Base-by-base conservation (phyloP, 192 early-diverging fungal genomes). In the Dissophora ornata region DNA sequence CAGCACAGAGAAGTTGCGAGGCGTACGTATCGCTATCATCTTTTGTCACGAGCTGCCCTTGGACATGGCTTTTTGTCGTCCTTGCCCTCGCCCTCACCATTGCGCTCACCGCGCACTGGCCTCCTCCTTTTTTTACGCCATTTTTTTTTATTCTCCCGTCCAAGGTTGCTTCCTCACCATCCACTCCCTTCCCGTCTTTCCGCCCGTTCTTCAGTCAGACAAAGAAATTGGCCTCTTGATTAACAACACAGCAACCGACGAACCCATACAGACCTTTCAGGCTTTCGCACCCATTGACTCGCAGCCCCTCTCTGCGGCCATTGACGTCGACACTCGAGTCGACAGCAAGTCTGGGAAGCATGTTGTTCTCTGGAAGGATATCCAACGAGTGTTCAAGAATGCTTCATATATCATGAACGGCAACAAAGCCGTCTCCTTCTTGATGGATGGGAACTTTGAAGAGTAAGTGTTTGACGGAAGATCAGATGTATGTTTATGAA, bases 361-460 rank as follows among this genome's bases (percentile, higher is more conserved):
- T 8, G 40, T 67, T 30, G 46, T 67, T 11, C 55, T 57, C 34
- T 67, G 65, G 65, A 22, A 29, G 5, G 65, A 57, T 48, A 46
- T 67, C 18, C 46, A n/a, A 34, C 22, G 29, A 3, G 29, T 29
- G 0, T 67, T 67, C 24, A 4, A 6, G 0, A 33, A 50, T 4
- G 65, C 55, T 1, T 4, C 24, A 5, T 45, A 4, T 3, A 26
- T 67, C 18, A 9, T 40, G 2, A 29, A 67, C 28, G 54, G 44
- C 12, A 13, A 40, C 5, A 21, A 33, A 10, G 36, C 33, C 11
- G 34, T 67, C 13, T 28, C 32, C 0, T 67, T 58, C 47, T 6
- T 57, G 34, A 42, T 32, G 2, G 55, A 57, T 22, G 34, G 47
- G 1, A 46, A 48, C n/a, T 57, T 49, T 41, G 30, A 49, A 9